Base-by-base conservation (phyloP, 116 monocot species). In the Papilionanthe hybrid region DNA sequence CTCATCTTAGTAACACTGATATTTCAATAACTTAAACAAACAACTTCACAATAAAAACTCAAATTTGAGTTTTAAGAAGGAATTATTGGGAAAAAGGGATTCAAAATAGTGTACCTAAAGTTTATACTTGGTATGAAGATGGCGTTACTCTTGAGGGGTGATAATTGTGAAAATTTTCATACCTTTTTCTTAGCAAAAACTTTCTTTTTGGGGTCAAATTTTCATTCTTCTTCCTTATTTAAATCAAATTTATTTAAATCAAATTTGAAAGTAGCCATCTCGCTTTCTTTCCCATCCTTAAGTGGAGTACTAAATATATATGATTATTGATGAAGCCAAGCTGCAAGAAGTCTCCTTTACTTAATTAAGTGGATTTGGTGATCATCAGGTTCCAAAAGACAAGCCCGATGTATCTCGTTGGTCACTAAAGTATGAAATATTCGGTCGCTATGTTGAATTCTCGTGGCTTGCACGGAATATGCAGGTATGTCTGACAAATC, bases 401-500 rank as follows among this genome's bases (percentile, higher is more conserved):
- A 92, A 98, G 43, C 98, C 93, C 55, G 87, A 91, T 42, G 73
- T 91, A 22, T 98, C 98, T 65, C 85, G 84, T 23, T 98, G 98
- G 98, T 80, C 81, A 6, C 57, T 98, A 41, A 98, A 98, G 81
- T 98, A 94, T 82, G 86, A 88, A 42, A 86, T 89, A 68, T 87
- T 98, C 83, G 93, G 92, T 18, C 98, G 80, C 18, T 66, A 94
- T 77, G 81, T 98, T 77, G 91, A 94, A 85, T 88, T 93, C 86
- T 88, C 98, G 42, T 98, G 98, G 98, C 94, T 98, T 80, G 94
- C 98, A 4, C 82, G 90, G 72, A 98, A 98, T 48, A 78, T 98
- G 79, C 82, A 93, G 90, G 98, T 98, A 79, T 67, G 49, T 13
- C 63, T 71, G 44, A 42, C 8, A 41, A 29, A 76, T 25, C 75